phyloP scores from a whole-genome alignment of 2,329 filamentous ascomycete genomes.

The Claviceps sorghi region DNA sequence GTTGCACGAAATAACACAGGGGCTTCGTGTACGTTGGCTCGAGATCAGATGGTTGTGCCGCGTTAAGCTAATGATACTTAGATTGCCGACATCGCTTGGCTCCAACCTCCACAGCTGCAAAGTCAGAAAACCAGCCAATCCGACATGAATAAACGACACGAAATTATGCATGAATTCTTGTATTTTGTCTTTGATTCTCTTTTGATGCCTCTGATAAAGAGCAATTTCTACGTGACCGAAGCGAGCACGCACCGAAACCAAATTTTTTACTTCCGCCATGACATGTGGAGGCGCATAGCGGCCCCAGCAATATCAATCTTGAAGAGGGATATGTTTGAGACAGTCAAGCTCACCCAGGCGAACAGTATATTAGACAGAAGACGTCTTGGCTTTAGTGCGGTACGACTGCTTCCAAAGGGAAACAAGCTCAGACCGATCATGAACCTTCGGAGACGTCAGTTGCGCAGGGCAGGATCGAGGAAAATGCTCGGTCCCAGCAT shows the following conservation, averaged over 20 bases:
- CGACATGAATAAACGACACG: constrained; percentile 59
- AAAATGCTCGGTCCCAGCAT: constrained; percentile 38
- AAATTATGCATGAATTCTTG: constrained; percentile 71
- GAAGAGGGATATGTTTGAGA: constrained; percentile 63
- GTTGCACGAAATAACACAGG: constrained; percentile 63
- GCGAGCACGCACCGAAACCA: constrained; percentile 65
- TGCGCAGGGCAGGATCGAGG: constrained; percentile 49
- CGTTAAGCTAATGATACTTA: constrained; percentile 18
- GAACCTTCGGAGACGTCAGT: constrained; percentile 58
- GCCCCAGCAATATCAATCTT: constrained; percentile 56
- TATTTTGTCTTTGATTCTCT: constrained; percentile 92
- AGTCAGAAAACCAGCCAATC: constrained; percentile 48
- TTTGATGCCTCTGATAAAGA: constrained; percentile 70
- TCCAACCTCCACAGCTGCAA: constrained; percentile 38
- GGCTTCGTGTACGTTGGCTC: constrained; percentile 48
- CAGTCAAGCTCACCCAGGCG: constrained; percentile 47
- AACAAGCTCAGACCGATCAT: constrained; percentile 67
- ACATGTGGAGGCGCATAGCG: constrained; percentile 68
- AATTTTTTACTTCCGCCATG: constrained; percentile 88
- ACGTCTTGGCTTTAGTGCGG: constrained; percentile 58
- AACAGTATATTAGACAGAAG: constrained; percentile 44
- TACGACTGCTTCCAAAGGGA: constrained; percentile 73
- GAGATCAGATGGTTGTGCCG: not conserved
- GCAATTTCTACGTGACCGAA: constrained; percentile 91
- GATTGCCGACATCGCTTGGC: constrained; percentile 59